These are phyloP conservation scores for Mycoemilia scoparia DNA, from an alignment of 192 early-diverging fungal genomes.

Conservation along the genomic window DNA sequence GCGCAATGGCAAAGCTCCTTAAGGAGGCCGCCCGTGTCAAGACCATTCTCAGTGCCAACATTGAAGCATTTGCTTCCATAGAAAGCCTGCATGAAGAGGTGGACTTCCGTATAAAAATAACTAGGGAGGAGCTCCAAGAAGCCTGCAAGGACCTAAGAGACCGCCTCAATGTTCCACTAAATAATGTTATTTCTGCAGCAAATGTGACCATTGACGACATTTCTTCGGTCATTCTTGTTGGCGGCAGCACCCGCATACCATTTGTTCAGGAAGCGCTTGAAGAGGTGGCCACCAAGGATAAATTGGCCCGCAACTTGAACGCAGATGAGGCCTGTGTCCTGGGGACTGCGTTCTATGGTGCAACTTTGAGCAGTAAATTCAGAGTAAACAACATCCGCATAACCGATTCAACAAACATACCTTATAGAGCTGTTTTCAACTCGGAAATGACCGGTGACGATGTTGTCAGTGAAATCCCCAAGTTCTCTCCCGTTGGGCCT, in stretches of 20 bases:
- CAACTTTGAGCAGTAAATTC: conserved; percentile 70
- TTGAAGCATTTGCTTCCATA: conserved; percentile 65
- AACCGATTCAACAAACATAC: conserved; percentile 79
- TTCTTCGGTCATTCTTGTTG: conserved; percentile 80
- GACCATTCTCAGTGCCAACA: conserved; percentile 88
- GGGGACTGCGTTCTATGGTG: conserved; percentile 74
- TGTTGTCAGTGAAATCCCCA: conserved; percentile 22
- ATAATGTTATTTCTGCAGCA: conserved; percentile 46
- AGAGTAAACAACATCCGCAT: conserved; percentile 66
- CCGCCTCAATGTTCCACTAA: conserved; percentile 56
- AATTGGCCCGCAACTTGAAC: conserved; percentile 88
- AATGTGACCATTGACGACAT: conserved; percentile 49
- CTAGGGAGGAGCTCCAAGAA: conserved; percentile 60
- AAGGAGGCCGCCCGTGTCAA: conserved; percentile 94
- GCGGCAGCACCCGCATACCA: conserved; percentile 81
- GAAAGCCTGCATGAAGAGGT: conserved; percentile 72
- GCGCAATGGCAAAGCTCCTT: conserved; percentile 75
- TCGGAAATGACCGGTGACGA: not conserved
- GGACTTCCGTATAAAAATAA: conserved; percentile 66
- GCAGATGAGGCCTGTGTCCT: conserved; percentile 89
- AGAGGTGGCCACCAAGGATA: conserved; percentile 52
- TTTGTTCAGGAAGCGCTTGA: conserved; percentile 55
- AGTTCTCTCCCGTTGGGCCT: conserved; percentile 48
- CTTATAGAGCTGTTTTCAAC: not conserved
- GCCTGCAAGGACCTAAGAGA: conserved; percentile 39